These are phyloP conservation scores for Microsporum audouinii DNA, from an alignment of 2,329 filamentous ascomycete genomes.

Conservation along the genomic window DNA sequence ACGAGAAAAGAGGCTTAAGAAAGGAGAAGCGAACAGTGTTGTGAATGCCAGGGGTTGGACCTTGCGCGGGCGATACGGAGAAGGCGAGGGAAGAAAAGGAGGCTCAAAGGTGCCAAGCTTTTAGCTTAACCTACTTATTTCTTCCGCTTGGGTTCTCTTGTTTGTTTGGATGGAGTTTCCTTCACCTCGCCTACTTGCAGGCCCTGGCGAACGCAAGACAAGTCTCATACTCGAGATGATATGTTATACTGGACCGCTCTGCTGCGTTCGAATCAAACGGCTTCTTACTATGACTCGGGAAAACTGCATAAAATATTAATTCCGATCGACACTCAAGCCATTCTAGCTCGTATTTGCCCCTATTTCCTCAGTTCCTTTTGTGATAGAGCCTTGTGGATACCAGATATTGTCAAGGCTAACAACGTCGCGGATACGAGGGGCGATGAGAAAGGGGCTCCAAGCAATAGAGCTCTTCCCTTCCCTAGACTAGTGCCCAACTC, in stretches of 20 bases:
- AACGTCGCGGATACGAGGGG: background rate
- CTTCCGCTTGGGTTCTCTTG: background rate
- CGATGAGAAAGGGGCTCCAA: background rate
- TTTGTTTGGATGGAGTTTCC: background rate
- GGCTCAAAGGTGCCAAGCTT: conserved; percentile 4
- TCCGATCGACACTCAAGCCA: conserved; percentile 1
- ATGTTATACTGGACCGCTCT: background rate
- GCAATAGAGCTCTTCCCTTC: background rate
- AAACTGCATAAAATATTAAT: background rate
- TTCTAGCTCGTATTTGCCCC: background rate
- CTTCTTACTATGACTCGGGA: background rate
- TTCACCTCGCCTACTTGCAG: background rate
- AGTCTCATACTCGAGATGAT: background rate
- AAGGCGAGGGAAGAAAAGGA: background rate
- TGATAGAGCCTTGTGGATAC: conserved; percentile 1
- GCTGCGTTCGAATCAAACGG: background rate
- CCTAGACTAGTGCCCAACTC: background rate
- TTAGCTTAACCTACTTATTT: background rate
- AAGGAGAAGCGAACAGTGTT: background rate
- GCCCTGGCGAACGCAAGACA: background rate
- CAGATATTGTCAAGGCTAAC: background rate
- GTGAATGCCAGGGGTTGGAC: background rate
- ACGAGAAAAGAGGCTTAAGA: background rate
- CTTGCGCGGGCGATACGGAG: background rate
- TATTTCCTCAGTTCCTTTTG: background rate